Evolutionary conservation across 176 grass and related monocot genomes (phyloP).

Genomic region (Lolium perenne): DNA sequence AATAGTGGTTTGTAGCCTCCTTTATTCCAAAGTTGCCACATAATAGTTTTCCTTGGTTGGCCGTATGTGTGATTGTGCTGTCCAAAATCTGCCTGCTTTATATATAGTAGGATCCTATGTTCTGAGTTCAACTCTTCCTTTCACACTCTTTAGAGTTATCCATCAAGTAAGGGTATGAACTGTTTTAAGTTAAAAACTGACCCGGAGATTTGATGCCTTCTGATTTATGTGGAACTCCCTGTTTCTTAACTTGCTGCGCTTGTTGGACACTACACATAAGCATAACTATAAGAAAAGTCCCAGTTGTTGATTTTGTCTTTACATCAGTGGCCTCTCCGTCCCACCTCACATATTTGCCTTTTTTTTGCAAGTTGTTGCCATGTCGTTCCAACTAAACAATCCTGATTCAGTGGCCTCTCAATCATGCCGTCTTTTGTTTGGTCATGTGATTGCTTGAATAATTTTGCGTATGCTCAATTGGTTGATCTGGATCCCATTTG

Average conservation of each 20-base stretch:
- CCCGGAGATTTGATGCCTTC: conserved; percentile 33
- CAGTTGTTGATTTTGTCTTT: conserved; percentile 45
- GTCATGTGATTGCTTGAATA: conserved; percentile 22
- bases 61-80: conserved; percentile 11
- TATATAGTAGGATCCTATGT: conserved; percentile 38
- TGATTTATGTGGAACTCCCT: conserved; percentile 46
- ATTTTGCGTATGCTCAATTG: conserved; percentile 34
- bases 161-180: conserved; percentile 47
- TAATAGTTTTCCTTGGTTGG: conserved; percentile 40
- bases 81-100: conserved; percentile 42
- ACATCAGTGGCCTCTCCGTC: conserved; percentile 43
- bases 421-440: conserved; percentile 9
- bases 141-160: conserved; percentile 24
- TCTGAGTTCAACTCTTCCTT: conserved; percentile 35
- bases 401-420: background rate
- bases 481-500: conserved; percentile 40
- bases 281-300: conserved; percentile 46
- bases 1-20: conserved; percentile 27
- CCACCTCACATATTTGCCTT: conserved; percentile 14
- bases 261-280: conserved; percentile 53
- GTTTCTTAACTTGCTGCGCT: conserved; percentile 51
- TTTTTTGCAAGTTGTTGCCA: background rate
- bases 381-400: conserved; percentile 41
- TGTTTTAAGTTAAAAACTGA: conserved; percentile 51
- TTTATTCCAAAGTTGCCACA: conserved; percentile 54